Conservation (phyloP, 306 rosid genomes). For the Gillenia trifoliata region DNA sequence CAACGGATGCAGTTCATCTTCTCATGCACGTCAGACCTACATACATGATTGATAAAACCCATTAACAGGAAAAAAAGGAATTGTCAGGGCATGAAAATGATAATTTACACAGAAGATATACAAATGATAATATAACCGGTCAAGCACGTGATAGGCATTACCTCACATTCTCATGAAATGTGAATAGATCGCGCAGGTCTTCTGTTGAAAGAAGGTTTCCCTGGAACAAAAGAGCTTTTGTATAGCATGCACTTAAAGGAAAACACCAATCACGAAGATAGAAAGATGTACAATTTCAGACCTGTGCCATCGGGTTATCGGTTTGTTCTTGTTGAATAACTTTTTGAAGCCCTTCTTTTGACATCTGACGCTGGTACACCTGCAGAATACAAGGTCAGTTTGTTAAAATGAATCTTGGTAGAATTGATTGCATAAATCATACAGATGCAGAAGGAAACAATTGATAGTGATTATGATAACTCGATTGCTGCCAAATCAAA, state of each 20-base stretch:
- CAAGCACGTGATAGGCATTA: conserved; percentile 28
- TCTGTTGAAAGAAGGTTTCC: conserved; percentile 71
- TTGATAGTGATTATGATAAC: conserved; percentile 11
- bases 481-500: conserved; percentile 21
- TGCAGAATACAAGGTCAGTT: conserved; percentile 21
- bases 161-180: conserved; percentile 70
- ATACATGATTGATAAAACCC: conserved; percentile 12
- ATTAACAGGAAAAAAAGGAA: neutral
- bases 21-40: conserved; percentile 92
- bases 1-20: conserved; percentile 81
- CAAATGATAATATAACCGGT: neutral
- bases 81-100: neutral
- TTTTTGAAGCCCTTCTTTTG: conserved; percentile 97
- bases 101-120: neutral
- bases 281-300: conserved; percentile 25
- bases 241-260: conserved; percentile 17
- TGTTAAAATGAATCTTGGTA: conserved; percentile 2
- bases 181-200: conserved; percentile 89
- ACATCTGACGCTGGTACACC: conserved; percentile 99
- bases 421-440: conserved; percentile 10
- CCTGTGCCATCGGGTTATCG: conserved; percentile 56
- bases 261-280: conserved; percentile 16
- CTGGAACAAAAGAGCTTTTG: conserved; percentile 37
- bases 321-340: conserved; percentile 86
- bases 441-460: conserved; percentile 18